Evolutionary conservation across 306 rosid genomes (phyloP).

Genomic region (Medicago lupulina): DNA sequence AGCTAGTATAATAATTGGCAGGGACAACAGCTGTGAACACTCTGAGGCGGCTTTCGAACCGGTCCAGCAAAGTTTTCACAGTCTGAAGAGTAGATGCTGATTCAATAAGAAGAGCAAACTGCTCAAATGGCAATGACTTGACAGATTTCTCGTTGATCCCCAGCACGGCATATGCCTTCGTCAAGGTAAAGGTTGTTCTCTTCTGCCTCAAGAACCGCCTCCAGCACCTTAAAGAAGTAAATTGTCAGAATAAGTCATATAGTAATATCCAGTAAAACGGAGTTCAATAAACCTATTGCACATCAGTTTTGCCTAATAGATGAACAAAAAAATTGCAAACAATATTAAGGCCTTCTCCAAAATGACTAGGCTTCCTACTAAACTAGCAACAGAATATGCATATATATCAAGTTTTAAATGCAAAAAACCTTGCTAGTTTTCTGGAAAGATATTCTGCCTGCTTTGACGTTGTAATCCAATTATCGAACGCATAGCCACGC

Average conservation of each 20-base stretch:
- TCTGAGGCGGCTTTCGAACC: conserved; percentile 80
- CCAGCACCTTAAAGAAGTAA: conserved; percentile 76
- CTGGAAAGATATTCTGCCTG: conserved; percentile 81
- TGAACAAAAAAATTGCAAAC: conserved; percentile 4
- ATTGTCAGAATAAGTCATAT: conserved; percentile 18
- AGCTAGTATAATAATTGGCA: conserved; percentile 49
- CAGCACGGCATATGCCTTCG: conserved; percentile 67
- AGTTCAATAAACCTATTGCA: conserved; percentile 2
- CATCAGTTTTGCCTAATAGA: neutral
- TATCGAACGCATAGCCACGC: conserved; percentile 51
- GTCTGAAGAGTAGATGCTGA: conserved; percentile 77
- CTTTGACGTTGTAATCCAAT: conserved; percentile 60
- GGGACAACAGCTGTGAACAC: conserved; percentile 61
- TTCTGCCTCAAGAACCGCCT: conserved; percentile 63
- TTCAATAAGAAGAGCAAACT: conserved; percentile 83
- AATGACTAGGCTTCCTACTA: conserved; percentile 31
- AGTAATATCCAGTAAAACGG: conserved; percentile 25
- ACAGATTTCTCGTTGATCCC: conserved; percentile 72
- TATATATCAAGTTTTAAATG: conserved; percentile 19
- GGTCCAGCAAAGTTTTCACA: conserved; percentile 76
- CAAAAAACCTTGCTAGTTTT: conserved; percentile 75
- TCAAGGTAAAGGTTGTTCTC: conserved; percentile 75
- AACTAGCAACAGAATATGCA: conserved; percentile 4
- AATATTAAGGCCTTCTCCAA: conserved; percentile 15
- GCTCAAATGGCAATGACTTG: conserved; percentile 88